These are phyloP conservation scores for Inonotus hispidus DNA, from an alignment of 1,284 basidiomycete species.

Conservation along the genomic window DNA sequence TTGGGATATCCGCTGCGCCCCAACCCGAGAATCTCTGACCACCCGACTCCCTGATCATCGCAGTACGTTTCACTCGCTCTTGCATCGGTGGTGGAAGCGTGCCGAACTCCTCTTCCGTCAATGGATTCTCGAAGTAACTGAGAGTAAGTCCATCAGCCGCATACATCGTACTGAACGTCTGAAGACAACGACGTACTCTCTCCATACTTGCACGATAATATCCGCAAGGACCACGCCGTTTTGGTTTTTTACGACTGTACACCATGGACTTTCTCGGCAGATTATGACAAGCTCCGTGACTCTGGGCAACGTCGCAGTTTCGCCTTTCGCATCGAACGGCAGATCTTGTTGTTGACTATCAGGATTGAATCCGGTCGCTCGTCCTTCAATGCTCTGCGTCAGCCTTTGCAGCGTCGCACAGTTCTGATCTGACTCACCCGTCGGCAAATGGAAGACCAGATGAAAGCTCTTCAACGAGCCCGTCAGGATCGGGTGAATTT, in stretches of 20 bases:
- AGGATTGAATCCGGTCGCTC: slow-evolving; percentile 54
- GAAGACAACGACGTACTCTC: slow-evolving; percentile 48
- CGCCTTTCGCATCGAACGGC: slow-evolving; percentile 59
- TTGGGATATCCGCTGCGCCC: slow-evolving; percentile 36
- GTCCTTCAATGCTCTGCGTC: slow-evolving; percentile 33
- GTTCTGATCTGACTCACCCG: slow-evolving; percentile 37
- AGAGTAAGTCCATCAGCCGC: not conserved
- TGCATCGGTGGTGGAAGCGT: slow-evolving; percentile 56
- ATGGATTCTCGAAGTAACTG: slow-evolving; percentile 62
- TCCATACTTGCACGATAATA: slow-evolving; percentile 59
- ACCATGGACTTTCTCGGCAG: slow-evolving; percentile 71
- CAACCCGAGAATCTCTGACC: slow-evolving; percentile 26
- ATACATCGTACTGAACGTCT: not conserved
- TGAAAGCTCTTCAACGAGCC: slow-evolving; percentile 46
- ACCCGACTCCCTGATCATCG: slow-evolving; percentile 36
- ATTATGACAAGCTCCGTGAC: slow-evolving; percentile 70
- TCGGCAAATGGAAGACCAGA: slow-evolving; percentile 65
- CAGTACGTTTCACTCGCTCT: slow-evolving; percentile 60
- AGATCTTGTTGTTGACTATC: slow-evolving; percentile 54
- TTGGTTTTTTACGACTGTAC: slow-evolving; percentile 68
- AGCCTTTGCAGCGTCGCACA: not conserved
- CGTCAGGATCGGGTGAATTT: slow-evolving; percentile 65
- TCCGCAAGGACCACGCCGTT: slow-evolving; percentile 68
- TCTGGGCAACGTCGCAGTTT: slow-evolving; percentile 74
- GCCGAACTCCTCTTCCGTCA: slow-evolving; percentile 61